phyloP scores from a whole-genome alignment of 1,139 yeast species.

The Suhomyces bribrorum region DNA sequence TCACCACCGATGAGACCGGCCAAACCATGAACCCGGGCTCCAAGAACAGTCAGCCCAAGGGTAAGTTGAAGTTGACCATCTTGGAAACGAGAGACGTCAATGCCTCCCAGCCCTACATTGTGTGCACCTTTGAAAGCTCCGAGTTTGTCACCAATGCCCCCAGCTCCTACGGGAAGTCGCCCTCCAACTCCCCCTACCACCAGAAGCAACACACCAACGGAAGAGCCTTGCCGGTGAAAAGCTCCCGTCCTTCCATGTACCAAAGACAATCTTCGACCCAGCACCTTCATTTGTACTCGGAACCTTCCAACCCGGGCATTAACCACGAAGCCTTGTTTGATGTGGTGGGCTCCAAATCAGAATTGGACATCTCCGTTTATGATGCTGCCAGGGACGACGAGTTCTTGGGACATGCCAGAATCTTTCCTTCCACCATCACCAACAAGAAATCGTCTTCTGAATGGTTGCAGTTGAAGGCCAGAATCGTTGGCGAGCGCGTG shows the following conservation, averaged over 20 bases:
- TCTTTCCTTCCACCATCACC: constrained; percentile 61
- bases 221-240: constrained; percentile 19
- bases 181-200: constrained; percentile 19
- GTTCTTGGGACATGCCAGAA: constrained; percentile 80
- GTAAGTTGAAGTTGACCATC: constrained; percentile 78
- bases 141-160: constrained; percentile 88
- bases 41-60: constrained; percentile 59
- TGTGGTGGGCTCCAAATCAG: constrained; percentile 80
- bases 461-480: constrained; percentile 75
- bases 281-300: constrained; percentile 42
- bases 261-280: constrained; percentile 69
- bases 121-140: constrained; percentile 89
- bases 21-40: constrained; percentile 30
- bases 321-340: constrained; percentile 68
- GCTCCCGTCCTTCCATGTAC: constrained; percentile 48
- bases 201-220: constrained; percentile 15
- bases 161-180: constrained; percentile 54
- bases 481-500: constrained; percentile 75
- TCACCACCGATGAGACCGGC: constrained; percentile 51
- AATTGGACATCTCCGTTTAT: constrained; percentile 82
- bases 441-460: constrained; percentile 43
- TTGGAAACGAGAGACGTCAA: constrained; percentile 73
- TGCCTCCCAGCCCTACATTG: constrained; percentile 80
- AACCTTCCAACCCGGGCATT: constrained; percentile 10
- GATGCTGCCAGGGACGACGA: constrained; percentile 81